phyloP scores from a whole-genome alignment of 805 yeast genomes.

The Candida chilensis region DNA sequence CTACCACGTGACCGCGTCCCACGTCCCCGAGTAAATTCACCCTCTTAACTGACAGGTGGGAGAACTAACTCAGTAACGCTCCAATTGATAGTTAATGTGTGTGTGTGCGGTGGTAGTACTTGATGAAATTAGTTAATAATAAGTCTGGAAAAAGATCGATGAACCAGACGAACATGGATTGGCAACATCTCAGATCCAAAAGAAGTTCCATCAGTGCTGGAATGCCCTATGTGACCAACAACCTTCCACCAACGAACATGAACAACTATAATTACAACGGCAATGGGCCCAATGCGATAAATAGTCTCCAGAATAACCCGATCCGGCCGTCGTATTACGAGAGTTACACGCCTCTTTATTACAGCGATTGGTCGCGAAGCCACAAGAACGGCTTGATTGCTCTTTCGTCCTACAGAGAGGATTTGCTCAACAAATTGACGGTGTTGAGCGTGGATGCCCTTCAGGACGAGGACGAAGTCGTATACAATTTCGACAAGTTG shows the following conservation, averaged over 20 bases:
- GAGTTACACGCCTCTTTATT: slow-evolving; percentile 38
- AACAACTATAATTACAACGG: slow-evolving; percentile 2
- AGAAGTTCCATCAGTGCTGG: slow-evolving; percentile 16
- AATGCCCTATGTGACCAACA: slow-evolving; percentile 9
- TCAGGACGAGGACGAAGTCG: slow-evolving; percentile 5
- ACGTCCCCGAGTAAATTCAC: too few relatives aligned
- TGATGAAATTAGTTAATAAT: neutral
- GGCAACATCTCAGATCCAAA: slow-evolving; percentile 7
- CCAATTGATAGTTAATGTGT: too few relatives aligned
- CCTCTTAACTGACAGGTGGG: too few relatives aligned
- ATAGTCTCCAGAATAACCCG: slow-evolving; percentile 1
- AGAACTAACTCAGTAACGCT: too few relatives aligned
- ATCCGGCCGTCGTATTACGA: slow-evolving; percentile 31
- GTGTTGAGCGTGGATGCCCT: slow-evolving; percentile 26
- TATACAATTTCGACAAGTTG: slow-evolving; percentile 31
- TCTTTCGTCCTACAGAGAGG: slow-evolving; percentile 75
- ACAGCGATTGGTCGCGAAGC: slow-evolving; percentile 50
- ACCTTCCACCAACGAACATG: neutral
- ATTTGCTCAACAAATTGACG: slow-evolving; percentile 57
- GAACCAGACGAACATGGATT: slow-evolving; percentile 1
- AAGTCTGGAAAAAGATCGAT: neutral
- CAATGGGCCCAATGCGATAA: slow-evolving; percentile 1
- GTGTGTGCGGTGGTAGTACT: too few relatives aligned
- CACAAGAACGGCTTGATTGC: slow-evolving; percentile 51
- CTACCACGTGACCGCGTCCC: too few relatives aligned